phyloP scores from a whole-genome alignment of 108 stramenopile species.

The Nannochloropsis gaditana region DNA sequence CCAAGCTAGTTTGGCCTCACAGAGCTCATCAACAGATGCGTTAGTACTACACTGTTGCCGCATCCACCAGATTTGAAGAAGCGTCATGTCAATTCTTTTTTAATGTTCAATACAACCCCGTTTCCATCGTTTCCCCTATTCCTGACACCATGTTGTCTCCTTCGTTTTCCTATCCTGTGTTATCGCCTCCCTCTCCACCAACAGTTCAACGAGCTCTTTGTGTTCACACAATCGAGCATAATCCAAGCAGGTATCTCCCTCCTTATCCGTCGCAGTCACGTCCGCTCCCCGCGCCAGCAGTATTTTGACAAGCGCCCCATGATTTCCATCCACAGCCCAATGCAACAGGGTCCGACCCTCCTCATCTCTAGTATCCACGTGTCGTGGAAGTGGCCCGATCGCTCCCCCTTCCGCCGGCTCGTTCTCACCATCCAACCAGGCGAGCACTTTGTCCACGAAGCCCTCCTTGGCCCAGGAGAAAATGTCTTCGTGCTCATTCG shows the following conservation, averaged over 20 bases:
- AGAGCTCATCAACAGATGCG: too few species aligned
- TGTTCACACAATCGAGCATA: background rate
- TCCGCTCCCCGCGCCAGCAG: background rate
- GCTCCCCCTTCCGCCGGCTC: background rate
- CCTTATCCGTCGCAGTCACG: background rate
- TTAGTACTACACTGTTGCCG: too few species aligned
- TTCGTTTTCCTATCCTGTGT: background rate
- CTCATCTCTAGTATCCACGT: background rate
- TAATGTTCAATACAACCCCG: too few species aligned
- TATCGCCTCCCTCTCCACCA: background rate
- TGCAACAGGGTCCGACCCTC: background rate
- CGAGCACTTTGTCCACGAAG: background rate
- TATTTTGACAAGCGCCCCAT: background rate
- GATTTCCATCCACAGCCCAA: constrained; percentile 19
- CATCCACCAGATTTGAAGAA: too few species aligned
- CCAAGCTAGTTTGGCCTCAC: too few species aligned
- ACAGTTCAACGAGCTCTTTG: background rate
- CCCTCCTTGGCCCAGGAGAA: background rate
- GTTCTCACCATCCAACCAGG: background rate
- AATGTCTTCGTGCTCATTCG: background rate
- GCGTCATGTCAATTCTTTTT: too few species aligned
- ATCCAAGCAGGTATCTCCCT: background rate
- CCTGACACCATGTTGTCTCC: too few species aligned
- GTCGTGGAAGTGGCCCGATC: background rate
- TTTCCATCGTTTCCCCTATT: too few species aligned